Evolutionary conservation across 306 rosid genomes (phyloP), one percentile per base, ranked within the genome.

Genomic region (Hippophae gyantsensis): DNA sequence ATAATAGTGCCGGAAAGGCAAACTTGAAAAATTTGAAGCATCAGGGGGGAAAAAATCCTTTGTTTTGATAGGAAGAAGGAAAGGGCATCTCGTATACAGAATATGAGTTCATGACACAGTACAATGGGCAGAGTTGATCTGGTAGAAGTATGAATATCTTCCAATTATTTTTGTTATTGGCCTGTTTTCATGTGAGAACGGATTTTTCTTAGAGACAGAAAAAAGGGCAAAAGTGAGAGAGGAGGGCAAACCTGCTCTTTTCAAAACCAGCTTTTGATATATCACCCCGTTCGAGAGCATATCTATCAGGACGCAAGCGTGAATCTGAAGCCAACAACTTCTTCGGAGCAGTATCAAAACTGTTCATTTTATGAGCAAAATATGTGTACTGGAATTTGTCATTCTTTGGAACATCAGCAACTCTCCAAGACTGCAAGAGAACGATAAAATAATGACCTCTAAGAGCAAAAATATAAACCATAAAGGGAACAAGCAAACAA

Each of bases 281-380:
- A 75, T 87, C 96, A 8, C 94, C 89, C 61, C 76, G 75, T 81
- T 90, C 90, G 49, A 90, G 95, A 61, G 96, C 96, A 56, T 25
- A 83, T 83, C 97, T 77, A 79, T 90, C 96, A 7, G 97, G 90
- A 61, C 94, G 94, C 76, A 90, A 76, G 44, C 96, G 95, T 14
- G 97, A 90, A 70, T 90, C 95, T 43, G 95, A 87, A 66, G 92
- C 84, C 72, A 87, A 71, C 81, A 90, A 74, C 76, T 76, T 81
- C 58, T 63, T 79, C 13, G 96, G 94, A 63, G 89, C 90, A 18
- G 87, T 82, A 71, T 85, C 80, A 58, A 84, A 90, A 85, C 95
- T 87, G 75, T 90, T 90, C 60, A 90, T 54, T 62, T 83, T 87
- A 66, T 87, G 95, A 49, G 97, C 97, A 72, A 90, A 90, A 76